Evolutionary conservation across 768 basidiomycete genomes (phyloP).

Genomic region (Mycena metata): DNA sequence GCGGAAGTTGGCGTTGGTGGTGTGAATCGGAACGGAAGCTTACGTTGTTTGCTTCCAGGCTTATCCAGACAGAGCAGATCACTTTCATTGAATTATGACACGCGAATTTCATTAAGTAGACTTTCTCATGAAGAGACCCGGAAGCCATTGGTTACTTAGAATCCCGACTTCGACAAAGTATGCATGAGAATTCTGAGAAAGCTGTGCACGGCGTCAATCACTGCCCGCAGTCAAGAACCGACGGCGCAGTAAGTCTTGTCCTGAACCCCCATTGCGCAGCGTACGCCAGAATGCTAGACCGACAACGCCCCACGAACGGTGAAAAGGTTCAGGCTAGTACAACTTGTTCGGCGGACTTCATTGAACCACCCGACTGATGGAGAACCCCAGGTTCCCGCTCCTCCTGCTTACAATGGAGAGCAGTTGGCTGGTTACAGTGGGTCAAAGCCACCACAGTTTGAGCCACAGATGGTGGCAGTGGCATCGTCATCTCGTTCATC

Average conservation of each 20-base stretch:
- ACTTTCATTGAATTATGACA: not conserved
- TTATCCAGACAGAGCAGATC: no score
- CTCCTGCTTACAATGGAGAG: slow-evolving; percentile 20
- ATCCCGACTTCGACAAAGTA: no score
- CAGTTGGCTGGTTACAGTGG: slow-evolving; percentile 16
- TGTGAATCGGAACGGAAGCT: not conserved
- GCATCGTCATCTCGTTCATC: slow-evolving; percentile 15
- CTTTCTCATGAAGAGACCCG: no score
- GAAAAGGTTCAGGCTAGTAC: slow-evolving; percentile 5
- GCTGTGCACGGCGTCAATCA: slow-evolving; percentile 15
- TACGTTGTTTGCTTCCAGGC: no score
- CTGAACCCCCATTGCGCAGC: not conserved
- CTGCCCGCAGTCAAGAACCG: slow-evolving; percentile 23
- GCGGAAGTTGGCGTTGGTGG: not conserved
- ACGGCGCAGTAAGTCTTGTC: not conserved
- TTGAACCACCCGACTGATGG: not conserved
- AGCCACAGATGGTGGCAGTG: slow-evolving; percentile 23
- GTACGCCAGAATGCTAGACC: slow-evolving; percentile 4
- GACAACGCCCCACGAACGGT: not conserved
- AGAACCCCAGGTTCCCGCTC: not conserved
- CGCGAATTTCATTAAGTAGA: slow-evolving; percentile 10
- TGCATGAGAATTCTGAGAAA: not conserved
- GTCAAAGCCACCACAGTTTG: not conserved
- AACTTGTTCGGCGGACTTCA: not conserved
- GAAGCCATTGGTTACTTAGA: no score